Percentiles rank a stretch among this genome's conserved stretches.
These are phyloP conservation scores for Trichoderma polysporum DNA, from an alignment of 2,329 filamentous ascomycete genomes.

Conservation along the genomic window DNA sequence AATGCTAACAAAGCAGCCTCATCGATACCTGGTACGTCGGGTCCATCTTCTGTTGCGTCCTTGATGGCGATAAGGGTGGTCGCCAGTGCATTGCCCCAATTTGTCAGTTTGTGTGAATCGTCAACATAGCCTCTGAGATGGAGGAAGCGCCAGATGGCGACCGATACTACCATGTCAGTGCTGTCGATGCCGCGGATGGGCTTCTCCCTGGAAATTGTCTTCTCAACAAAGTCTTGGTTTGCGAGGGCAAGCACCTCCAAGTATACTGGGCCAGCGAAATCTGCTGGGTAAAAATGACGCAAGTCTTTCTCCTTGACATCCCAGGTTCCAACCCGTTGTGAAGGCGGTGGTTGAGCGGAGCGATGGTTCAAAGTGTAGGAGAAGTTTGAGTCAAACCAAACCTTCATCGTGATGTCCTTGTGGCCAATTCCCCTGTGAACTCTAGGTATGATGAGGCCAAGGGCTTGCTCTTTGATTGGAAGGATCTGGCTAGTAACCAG, in stretches of 20 bases:
- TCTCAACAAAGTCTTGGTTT: conserved; percentile 66
- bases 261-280: conserved; percentile 46
- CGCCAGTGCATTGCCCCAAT: conserved; percentile 79
- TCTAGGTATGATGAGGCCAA: conserved; percentile 75
- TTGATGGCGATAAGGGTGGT: conserved; percentile 64
- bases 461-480: conserved; percentile 70
- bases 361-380: conserved; percentile 67
- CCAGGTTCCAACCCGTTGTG: conserved; percentile 60
- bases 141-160: conserved; percentile 84
- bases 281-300: conserved; percentile 48
- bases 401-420: conserved; percentile 72
- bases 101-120: conserved; percentile 73
- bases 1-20: conserved; percentile 81
- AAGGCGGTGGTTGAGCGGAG: conserved; percentile 48
- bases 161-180: conserved; percentile 65
- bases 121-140: conserved; percentile 86
- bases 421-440: conserved; percentile 82
- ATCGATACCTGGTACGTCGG: conserved; percentile 56
- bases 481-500: conserved; percentile 74
- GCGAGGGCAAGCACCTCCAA: conserved; percentile 66
- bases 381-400: conserved; percentile 78
- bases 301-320: conserved; percentile 63
- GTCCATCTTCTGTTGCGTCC: conserved; percentile 48
- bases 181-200: conserved; percentile 62
- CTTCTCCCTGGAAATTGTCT: conserved; percentile 62